Evolutionary conservation across 2,329 filamentous ascomycete genomes (phyloP), one percentile per base, ranked within the genome.

Genomic region (Neofusicoccum sp.): DNA sequence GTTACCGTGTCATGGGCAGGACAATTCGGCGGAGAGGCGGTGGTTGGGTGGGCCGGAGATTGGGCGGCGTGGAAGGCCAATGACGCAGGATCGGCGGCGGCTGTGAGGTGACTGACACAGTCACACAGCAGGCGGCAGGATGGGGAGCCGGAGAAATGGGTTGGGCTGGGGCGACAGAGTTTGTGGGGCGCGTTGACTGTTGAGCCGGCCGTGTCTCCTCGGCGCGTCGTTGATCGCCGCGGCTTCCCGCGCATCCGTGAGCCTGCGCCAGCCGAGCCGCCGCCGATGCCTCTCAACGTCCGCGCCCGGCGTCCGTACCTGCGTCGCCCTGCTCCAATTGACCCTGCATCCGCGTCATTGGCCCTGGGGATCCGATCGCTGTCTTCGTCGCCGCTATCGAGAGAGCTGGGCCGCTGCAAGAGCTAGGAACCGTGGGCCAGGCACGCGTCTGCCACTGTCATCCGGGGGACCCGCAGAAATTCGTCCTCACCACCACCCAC

Each of bases 31-130:
- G n/a, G n/a, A n/a, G n/a, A n/a, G n/a, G 33, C 4, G 33, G 16
- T 48, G 45, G 45, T 22, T 6, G 12, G 16, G 11, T 8, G 5
- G 47, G 47, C 31, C 31, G 47, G 9, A n/a, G 47, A 22, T 14
- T n/a, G 47, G n/a, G 48, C 33, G 48, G 48, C 22, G 31, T 33
- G 33, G 48, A 50, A 33, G 48, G 48, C 12, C 11, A 29, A 22
- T 52, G 48, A 54, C 50, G 50, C 36, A 52, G 33, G 50, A 43
- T 54, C 50, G 16, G 50, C 50, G 50, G 50, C n/a, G n/a, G n/a
- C n/a, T n/a, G 22, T 36, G 48, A 14, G 16, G 16, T 14, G n/a
- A n/a, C n/a, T n/a, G n/a, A n/a, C n/a, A n/a, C n/a, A n/a, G n/a
- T n/a, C n/a, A n/a, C n/a, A n/a, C n/a, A n/a, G n/a, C n/a, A n/a